Percentiles rank a stretch among this genome's conserved stretches.
These are phyloP conservation scores for Malassezia dermatis DNA, from an alignment of 1,284 basidiomycete species.

Conservation along the genomic window DNA sequence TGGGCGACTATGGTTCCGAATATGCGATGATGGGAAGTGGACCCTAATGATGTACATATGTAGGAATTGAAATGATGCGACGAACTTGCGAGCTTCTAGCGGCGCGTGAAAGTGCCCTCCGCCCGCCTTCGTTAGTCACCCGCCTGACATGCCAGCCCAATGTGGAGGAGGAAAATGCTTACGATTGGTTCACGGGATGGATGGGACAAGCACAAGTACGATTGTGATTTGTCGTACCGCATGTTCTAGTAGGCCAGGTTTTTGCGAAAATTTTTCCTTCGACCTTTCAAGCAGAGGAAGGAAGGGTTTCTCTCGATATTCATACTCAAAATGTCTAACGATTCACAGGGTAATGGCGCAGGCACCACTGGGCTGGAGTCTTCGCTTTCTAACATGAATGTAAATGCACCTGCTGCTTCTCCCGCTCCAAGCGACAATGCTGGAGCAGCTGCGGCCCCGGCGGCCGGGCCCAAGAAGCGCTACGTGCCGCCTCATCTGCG, in stretches of 20 bases:
- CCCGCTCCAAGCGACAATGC: not conserved
- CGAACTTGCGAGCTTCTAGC: not conserved
- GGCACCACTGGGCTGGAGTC: slow-evolving; percentile 62
- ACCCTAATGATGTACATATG: not conserved
- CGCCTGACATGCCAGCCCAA: not conserved
- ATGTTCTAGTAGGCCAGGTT: not conserved
- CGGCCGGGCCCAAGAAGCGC: slow-evolving; percentile 15
- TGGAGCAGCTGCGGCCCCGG: not conserved
- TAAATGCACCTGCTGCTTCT: not conserved
- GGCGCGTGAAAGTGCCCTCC: not conserved
- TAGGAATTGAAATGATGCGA: not conserved
- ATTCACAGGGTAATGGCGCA: slow-evolving; percentile 37
- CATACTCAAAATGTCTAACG: slow-evolving; percentile 29
- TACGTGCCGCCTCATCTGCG: slow-evolving; percentile 18
- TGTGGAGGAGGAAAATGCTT: not conserved
- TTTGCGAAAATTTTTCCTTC: slow-evolving; percentile 11
- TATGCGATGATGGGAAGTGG: slow-evolving; percentile 25
- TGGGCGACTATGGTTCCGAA: slow-evolving; percentile 45
- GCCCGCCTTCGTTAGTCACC: not conserved
- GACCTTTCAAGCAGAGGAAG: not conserved
- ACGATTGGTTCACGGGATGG: not conserved
- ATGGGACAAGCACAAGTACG: not conserved
- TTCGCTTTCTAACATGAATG: slow-evolving; percentile 15
- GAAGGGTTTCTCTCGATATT: slow-evolving; percentile 1
- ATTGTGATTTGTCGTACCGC: not conserved